Evolutionary conservation across 2,329 filamentous ascomycete species (phyloP), one percentile per base, ranked within the genome.

Genomic region (Fusarium sp.): DNA sequence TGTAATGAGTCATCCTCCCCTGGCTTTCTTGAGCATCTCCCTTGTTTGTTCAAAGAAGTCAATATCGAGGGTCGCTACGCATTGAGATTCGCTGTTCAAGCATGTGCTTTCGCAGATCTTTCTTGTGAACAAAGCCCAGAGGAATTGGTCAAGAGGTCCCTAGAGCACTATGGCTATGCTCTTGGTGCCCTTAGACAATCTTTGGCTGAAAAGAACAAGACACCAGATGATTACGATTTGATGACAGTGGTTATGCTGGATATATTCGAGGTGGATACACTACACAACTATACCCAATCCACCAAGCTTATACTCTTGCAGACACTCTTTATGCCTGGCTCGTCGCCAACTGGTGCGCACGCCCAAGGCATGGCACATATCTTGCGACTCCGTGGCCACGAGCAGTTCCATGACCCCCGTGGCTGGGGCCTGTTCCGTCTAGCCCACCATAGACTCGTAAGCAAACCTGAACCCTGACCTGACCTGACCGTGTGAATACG

Each of bases 291-390:
- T 13, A 36, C 24, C 26, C 30, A n/a, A 22, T 12, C 8, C 20
- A 28, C 4, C 13, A 41, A 9, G 30, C 38, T 64, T 35, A 64
- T 3, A 20, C 22, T 38, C 3, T 8, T 17, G 1, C 6, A 83
- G 83, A 80, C 81, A 14, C 63, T 83, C 22, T 83, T 81, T 63
- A 70, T 80, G 15, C 79, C 79, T 7, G 74, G 80, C 6, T 38
- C 72, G 18, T 38, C 73, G 18, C 48, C 70, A 22, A 68, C 69
- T n/a, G 79, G 79, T 50, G 77, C 80, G 30, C 83, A 84, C 66
- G 76, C 79, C 17, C 81, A 84, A 61, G 82, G 82, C 22, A 84
- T 84, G 82, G 82, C 82, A 8, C 81, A 84, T 35, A 83, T 84
- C 14, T 73, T 84, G 35, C 76, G 82, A 24, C 73, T 84, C 2